Evolutionary conservation across 2,329 filamentous ascomycete species (phyloP).

Genomic region (Neurospora sp.): DNA sequence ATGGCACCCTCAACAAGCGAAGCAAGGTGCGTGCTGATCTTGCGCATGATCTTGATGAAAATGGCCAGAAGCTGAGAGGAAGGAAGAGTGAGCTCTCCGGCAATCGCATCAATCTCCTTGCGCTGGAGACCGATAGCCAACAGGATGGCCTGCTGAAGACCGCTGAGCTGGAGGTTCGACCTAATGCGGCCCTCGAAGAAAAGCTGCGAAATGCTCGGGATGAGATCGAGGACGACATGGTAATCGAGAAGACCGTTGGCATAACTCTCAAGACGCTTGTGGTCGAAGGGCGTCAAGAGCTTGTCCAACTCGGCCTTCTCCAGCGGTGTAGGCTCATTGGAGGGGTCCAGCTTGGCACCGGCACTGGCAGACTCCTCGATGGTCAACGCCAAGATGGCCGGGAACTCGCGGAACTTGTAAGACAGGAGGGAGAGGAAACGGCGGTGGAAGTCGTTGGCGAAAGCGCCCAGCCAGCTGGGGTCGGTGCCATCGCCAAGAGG

Average conservation of each 20-base stretch:
- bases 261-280: slow-evolving; percentile 91
- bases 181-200: slow-evolving; percentile 77
- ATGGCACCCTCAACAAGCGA: slow-evolving; percentile 65
- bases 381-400: slow-evolving; percentile 67
- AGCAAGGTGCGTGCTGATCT: slow-evolving; percentile 72
- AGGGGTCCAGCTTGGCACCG: slow-evolving; percentile 48
- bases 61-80: slow-evolving; percentile 81
- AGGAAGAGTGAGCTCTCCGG: slow-evolving; percentile 66
- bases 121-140: slow-evolving; percentile 86
- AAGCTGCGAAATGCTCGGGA: slow-evolving; percentile 70
- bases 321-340: slow-evolving; percentile 44
- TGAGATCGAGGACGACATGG: slow-evolving; percentile 88
- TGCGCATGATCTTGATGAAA: slow-evolving; percentile 93
- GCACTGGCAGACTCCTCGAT: slow-evolving; percentile 77
- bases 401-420: slow-evolving; percentile 84
- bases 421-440: slow-evolving; percentile 86
- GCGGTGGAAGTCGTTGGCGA: slow-evolving; percentile 84
- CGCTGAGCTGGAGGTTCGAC: slow-evolving; percentile 57
- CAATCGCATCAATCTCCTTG: slow-evolving; percentile 73
- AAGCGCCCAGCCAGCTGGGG: slow-evolving; percentile 78
- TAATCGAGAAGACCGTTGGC: slow-evolving; percentile 97
- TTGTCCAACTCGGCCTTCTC: slow-evolving; percentile 68
- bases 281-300: slow-evolving; percentile 78
- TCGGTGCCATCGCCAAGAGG: slow-evolving; percentile 63
- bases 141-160: slow-evolving; percentile 79